Conservation (phyloP, 2,329 filamentous ascomycete genomes). For the Geosmithia flava region DNA sequence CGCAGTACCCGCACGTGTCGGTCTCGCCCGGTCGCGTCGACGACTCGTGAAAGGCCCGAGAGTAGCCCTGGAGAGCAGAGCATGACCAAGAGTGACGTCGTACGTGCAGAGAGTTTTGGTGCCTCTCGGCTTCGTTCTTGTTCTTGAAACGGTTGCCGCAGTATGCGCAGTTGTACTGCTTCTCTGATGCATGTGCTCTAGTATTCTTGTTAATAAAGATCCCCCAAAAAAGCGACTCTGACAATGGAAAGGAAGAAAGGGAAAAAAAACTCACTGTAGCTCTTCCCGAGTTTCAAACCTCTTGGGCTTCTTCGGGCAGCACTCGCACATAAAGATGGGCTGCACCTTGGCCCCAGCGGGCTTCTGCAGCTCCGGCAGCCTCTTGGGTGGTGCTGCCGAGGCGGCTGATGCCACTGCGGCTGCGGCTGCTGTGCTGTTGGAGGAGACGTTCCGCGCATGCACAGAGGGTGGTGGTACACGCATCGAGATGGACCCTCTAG, state of each 20-base stretch:
- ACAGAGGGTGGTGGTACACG: conserved; percentile 11
- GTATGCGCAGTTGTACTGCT: conserved; percentile 88
- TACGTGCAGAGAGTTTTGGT: conserved; percentile 90
- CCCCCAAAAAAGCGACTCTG: no score
- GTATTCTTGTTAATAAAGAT: conserved; percentile 12
- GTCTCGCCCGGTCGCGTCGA: conserved; percentile 50
- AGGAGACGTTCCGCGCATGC: conserved; percentile 33
- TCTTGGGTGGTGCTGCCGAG: conserved; percentile 34
- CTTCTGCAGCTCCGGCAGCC: conserved; percentile 37
- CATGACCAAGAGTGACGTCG: conserved; percentile 95
- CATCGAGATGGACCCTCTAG: conserved; percentile 29
- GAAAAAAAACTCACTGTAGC: conserved; percentile 50
- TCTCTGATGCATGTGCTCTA: conserved; percentile 84
- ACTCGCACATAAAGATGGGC: conserved; percentile 64
- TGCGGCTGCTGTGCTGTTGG: conserved; percentile 7
- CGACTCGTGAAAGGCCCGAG: conserved; percentile 80
- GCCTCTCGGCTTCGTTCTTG: conserved; percentile 94
- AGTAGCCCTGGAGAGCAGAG: conserved; percentile 65
- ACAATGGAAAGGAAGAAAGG: no score
- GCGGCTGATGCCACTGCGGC: no score
- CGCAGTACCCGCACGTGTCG: conserved; percentile 91
- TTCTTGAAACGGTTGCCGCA: conserved; percentile 97
- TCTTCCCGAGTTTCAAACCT: conserved; percentile 83
- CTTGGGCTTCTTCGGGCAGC: conserved; percentile 93
- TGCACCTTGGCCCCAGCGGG: conserved; percentile 33